These are phyloP conservation scores for Tubosaeta sp. DNA, from an alignment of 768 basidiomycete genomes.

Conservation along the genomic window DNA sequence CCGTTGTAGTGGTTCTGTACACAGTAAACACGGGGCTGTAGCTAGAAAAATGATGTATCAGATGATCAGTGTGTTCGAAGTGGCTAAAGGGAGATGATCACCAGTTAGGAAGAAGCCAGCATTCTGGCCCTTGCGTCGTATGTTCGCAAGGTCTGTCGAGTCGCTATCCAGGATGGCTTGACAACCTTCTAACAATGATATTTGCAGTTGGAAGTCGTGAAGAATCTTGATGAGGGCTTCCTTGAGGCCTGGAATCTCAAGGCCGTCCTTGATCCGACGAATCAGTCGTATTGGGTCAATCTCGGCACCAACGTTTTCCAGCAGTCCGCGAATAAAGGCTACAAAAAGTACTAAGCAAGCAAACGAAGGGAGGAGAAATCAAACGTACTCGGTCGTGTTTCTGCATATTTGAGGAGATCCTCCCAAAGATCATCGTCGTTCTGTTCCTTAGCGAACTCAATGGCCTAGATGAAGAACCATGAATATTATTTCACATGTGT, in stretches of 20 bases:
- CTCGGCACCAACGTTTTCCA: slow-evolving; percentile 95
- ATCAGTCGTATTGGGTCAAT: slow-evolving; percentile 95
- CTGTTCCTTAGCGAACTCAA: slow-evolving; percentile 98
- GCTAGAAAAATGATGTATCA: slow-evolving; percentile 36
- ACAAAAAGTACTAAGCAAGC: neutral
- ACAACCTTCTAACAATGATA: slow-evolving; percentile 89
- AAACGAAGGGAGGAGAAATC: neutral
- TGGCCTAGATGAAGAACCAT: slow-evolving; percentile 53
- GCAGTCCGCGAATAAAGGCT: slow-evolving; percentile 92
- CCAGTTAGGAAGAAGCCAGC: slow-evolving; percentile 75
- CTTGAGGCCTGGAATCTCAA: slow-evolving; percentile 95
- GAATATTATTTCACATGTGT: neutral
- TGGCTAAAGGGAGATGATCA: slow-evolving; percentile 32
- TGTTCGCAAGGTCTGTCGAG: slow-evolving; percentile 63
- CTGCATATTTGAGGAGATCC: slow-evolving; percentile 89
- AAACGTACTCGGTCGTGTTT: slow-evolving; percentile 80
- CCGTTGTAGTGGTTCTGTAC: slow-evolving; percentile 54
- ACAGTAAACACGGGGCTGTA: slow-evolving; percentile 63
- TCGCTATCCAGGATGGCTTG: slow-evolving; percentile 84
- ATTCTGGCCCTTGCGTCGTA: slow-evolving; percentile 71
- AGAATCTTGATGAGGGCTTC: slow-evolving; percentile 94
- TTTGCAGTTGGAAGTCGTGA: slow-evolving; percentile 93
- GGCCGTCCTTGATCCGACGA: slow-evolving; percentile 89
- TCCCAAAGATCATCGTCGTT: slow-evolving; percentile 98
- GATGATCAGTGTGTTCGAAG: neutral